Conservation (phyloP, 2,329 filamentous ascomycete genomes). For the Fusarium nanum region DNA sequence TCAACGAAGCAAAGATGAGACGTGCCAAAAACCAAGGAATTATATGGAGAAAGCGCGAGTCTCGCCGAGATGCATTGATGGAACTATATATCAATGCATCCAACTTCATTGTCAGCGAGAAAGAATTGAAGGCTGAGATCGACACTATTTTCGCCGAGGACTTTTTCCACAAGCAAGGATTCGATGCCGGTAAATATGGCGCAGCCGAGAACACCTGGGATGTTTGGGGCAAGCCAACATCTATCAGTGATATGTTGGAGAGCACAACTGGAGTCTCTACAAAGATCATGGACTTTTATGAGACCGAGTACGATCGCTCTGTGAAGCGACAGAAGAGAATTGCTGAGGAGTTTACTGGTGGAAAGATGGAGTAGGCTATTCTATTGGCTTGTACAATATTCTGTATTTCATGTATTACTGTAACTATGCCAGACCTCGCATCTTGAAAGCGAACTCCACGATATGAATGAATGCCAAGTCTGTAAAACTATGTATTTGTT, state of each 20-base stretch:
- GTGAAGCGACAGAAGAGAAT: constrained; percentile 65
- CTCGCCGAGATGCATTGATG: constrained; percentile 78
- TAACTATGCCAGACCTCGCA: constrained; percentile 32
- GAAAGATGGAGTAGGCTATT: constrained; percentile 60
- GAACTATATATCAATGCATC: constrained; percentile 90
- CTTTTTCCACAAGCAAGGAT: constrained; percentile 58
- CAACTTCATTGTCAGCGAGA: constrained; percentile 85
- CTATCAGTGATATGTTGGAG: constrained; percentile 59
- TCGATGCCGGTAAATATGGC: constrained; percentile 48
- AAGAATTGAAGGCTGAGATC: constrained; percentile 78
- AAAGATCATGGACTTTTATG: constrained; percentile 53
- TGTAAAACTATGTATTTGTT: background rate
- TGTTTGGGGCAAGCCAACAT: constrained; percentile 58
- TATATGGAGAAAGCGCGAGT: constrained; percentile 62
- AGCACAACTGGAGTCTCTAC: constrained; percentile 50
- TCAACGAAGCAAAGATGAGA: constrained; percentile 60
- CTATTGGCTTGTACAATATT: constrained; percentile 44
- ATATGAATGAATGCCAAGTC: background rate
- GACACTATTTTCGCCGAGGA: constrained; percentile 80
- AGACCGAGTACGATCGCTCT: constrained; percentile 58
- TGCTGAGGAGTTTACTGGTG: constrained; percentile 69
- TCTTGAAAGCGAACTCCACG: constrained; percentile 9
- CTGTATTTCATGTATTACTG: constrained; percentile 44
- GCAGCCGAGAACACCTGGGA: constrained; percentile 66
- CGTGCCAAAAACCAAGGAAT: constrained; percentile 58